Evolutionary conservation across 2,329 filamentous ascomycete genomes (phyloP).

Genomic region (Lasiodiplodia sp.): DNA sequence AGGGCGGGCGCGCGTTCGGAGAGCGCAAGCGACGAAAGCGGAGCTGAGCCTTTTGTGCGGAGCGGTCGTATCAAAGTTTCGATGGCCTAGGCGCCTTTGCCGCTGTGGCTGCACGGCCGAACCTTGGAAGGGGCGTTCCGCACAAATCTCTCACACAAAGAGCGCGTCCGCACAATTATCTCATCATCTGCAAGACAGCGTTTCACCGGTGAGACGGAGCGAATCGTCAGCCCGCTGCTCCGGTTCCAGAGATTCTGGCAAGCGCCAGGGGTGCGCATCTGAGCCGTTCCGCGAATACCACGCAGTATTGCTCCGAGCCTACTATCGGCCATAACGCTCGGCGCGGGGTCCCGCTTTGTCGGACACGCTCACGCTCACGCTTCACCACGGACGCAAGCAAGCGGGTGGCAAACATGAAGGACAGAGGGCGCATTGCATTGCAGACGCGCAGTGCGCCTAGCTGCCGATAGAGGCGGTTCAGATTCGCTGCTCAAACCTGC

Average conservation of each 20-base stretch:
- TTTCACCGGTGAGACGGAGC: neutral
- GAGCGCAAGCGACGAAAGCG: slow-evolving; percentile 12
- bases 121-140: slow-evolving; percentile 3
- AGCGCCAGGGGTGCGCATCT: slow-evolving; percentile 2
- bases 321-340: slow-evolving; percentile 11
- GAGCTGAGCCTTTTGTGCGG: slow-evolving; percentile 25
- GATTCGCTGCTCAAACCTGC: slow-evolving; percentile 18
- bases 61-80: slow-evolving; percentile 25
- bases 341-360: slow-evolving; percentile 1
- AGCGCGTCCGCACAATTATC: slow-evolving; percentile 2
- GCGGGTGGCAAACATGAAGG: slow-evolving; percentile 16
- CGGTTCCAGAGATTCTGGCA: slow-evolving; percentile 14
- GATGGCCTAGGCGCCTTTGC: neutral
- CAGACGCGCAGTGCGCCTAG: slow-evolving; percentile 11
- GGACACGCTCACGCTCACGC: slow-evolving; percentile 1
- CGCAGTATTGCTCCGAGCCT: neutral
- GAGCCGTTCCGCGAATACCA: neutral
- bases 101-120: neutral
- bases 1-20: neutral
- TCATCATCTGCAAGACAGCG: neutral
- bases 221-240: slow-evolving; percentile 10
- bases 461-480: neutral
- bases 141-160: slow-evolving; percentile 23
- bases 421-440: slow-evolving; percentile 18
- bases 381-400: neutral